Conservation (phyloP, 2,329 filamentous ascomycete species). For the Alternaria sp. region DNA sequence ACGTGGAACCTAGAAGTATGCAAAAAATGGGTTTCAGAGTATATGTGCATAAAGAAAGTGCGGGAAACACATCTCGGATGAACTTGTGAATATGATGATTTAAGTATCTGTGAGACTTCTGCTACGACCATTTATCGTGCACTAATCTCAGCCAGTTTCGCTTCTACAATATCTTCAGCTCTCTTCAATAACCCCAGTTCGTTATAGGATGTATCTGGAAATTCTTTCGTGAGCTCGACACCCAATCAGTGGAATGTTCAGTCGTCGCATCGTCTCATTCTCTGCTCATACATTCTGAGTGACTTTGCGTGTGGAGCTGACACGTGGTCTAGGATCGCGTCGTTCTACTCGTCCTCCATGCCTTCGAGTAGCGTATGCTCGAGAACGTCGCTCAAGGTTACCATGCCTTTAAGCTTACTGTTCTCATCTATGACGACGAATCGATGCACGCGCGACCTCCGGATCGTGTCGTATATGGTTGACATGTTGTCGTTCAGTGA, state of each 20-base stretch:
- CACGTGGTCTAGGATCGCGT: constrained; percentile 7
- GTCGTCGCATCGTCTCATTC: constrained; percentile 11
- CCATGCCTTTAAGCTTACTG: constrained; percentile 83
- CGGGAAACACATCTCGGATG: not conserved
- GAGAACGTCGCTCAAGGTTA: constrained; percentile 95
- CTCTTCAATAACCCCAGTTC: not conserved
- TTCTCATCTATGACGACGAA: constrained; percentile 93
- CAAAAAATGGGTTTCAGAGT: not conserved
- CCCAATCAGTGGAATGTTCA: not conserved
- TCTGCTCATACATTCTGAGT: constrained; percentile 3
- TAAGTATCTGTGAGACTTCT: not conserved
- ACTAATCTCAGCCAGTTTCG: not conserved
- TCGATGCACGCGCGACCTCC: constrained; percentile 92
- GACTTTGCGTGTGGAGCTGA: constrained; percentile 11
- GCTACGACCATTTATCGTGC: not conserved
- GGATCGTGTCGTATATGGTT: constrained; percentile 95
- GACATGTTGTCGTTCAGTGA: constrained; percentile 89
- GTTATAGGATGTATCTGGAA: not conserved
- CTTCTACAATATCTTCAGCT: not conserved
- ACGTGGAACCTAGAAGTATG: not conserved
- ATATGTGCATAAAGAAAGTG: not conserved
- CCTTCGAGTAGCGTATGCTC: constrained; percentile 90
- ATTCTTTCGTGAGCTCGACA: not conserved
- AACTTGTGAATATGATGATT: not conserved
- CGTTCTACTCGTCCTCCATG: constrained; percentile 60